phyloP scores from a whole-genome alignment of 176 grass and related monocot species.

The Urochloa ruziziensis region DNA sequence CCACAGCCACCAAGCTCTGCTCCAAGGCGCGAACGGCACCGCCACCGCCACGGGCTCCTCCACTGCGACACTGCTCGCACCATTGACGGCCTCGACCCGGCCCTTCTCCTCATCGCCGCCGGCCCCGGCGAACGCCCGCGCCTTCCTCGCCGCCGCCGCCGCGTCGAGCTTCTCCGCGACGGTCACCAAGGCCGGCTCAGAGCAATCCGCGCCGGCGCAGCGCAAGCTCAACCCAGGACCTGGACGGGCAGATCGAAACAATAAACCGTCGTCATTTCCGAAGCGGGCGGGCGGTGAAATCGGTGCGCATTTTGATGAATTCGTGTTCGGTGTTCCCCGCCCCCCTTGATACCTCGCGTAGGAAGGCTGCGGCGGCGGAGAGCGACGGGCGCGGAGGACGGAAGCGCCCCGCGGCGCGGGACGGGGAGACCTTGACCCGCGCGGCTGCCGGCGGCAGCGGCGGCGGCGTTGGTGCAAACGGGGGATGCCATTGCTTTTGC shows the following conservation, averaged over 20 bases:
- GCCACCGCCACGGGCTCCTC: not conserved
- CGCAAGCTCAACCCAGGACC: not conserved
- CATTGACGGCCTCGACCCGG: not conserved
- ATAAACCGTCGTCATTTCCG: not conserved
- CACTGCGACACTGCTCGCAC: not conserved
- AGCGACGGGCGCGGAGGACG: not conserved
- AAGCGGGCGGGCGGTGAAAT: not conserved
- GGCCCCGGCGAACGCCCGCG: not conserved
- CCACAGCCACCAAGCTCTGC: conserved; percentile 18
- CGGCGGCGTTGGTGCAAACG: not conserved
- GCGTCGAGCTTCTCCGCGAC: not conserved
- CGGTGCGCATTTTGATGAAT: not conserved
- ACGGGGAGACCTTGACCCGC: not conserved
- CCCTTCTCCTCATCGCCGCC: not conserved
- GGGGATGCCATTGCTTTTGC: not conserved
- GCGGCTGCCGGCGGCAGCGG: not conserved
- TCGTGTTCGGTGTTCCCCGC: not conserved
- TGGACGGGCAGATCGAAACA: not conserved
- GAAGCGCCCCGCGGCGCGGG: not conserved
- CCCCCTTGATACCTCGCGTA: not conserved
- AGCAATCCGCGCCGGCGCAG: conserved; percentile 16
- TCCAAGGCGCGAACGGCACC: conserved; percentile 14
- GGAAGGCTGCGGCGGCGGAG: not conserved
- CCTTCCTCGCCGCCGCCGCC: not conserved
- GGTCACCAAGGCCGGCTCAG: not conserved